Evolutionary conservation across 2,329 filamentous ascomycete genomes (phyloP).

Genomic region (Fusarium palustre): DNA sequence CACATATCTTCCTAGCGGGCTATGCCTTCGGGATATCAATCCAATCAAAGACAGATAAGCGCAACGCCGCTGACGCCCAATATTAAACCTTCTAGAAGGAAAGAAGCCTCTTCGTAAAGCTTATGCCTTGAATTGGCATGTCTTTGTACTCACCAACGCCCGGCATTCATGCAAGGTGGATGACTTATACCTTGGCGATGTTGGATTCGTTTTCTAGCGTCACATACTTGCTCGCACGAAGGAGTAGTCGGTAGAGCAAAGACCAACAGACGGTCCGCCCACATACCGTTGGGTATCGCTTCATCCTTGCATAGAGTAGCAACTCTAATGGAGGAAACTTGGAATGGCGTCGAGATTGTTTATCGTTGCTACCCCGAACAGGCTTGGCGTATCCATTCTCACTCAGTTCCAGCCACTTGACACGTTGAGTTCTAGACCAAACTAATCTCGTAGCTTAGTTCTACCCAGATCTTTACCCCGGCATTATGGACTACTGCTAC

Average conservation of each 20-base stretch:
- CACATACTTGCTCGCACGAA: background rate
- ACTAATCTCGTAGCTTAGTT: conserved; percentile 27
- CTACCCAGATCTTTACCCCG: conserved; percentile 8
- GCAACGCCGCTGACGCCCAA: background rate
- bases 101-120: background rate
- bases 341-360: background rate
- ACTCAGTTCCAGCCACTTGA: background rate
- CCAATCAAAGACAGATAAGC: background rate
- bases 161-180: background rate
- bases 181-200: background rate
- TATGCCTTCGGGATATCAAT: background rate
- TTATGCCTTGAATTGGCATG: background rate
- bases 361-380: conserved; percentile 7
- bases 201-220: conserved; percentile 23
- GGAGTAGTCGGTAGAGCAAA: background rate
- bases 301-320: background rate
- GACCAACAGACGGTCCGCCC: conserved; percentile 10
- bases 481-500: background rate
- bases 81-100: conserved; percentile 20
- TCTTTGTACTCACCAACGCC: background rate
- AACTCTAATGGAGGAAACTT: background rate
- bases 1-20: background rate
- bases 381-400: conserved; percentile 1
- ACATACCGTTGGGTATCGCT: background rate
- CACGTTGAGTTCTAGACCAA: conserved; percentile 29